These are phyloP conservation scores for Aspergillus bertholletiae DNA, from an alignment of 495 filamentous ascomycete species.

Conservation along the genomic window DNA sequence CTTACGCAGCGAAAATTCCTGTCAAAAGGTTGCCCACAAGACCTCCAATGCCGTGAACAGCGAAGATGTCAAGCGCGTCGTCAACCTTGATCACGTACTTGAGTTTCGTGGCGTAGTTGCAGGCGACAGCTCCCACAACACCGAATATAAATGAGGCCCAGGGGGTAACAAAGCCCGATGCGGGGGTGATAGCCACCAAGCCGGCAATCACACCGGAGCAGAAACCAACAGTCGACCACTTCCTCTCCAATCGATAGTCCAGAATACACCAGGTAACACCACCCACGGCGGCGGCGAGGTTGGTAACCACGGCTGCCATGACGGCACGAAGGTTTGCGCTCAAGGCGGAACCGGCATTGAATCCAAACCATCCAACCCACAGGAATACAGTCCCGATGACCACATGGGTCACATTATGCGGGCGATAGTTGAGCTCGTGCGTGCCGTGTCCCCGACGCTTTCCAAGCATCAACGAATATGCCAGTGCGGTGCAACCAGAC, in stretches of 20 bases:
- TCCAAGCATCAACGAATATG: conserved; percentile 79
- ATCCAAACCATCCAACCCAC: conserved; percentile 99
- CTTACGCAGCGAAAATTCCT: conserved; percentile 85
- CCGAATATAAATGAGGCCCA: conserved; percentile 94
- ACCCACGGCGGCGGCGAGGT: conserved; percentile 59
- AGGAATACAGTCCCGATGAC: conserved; percentile 97
- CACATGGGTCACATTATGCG: conserved; percentile 96
- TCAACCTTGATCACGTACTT: conserved; percentile 87
- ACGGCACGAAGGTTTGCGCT: conserved; percentile 78
- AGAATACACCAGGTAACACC: conserved; percentile 95
- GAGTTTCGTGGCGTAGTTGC: conserved; percentile 96
- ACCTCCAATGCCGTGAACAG: conserved; percentile 85
- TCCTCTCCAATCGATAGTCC: conserved; percentile 89
- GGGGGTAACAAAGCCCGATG: conserved; percentile 83
- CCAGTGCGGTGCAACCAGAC: conserved; percentile 85
- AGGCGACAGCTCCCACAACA: conserved; percentile 73
- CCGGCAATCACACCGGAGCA: conserved; percentile 93
- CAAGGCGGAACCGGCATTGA: conserved; percentile 93
- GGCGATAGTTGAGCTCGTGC: conserved; percentile 91
- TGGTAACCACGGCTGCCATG: conserved; percentile 57
- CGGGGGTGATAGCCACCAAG: conserved; percentile 90
- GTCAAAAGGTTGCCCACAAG: conserved; percentile 87
- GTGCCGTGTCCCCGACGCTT: conserved; percentile 81
- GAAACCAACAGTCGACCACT: conserved; percentile 97
- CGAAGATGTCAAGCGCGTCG: conserved; percentile 92